phyloP scores from a whole-genome alignment of 805 yeast genomes.

The Torulaspora quercuum region DNA sequence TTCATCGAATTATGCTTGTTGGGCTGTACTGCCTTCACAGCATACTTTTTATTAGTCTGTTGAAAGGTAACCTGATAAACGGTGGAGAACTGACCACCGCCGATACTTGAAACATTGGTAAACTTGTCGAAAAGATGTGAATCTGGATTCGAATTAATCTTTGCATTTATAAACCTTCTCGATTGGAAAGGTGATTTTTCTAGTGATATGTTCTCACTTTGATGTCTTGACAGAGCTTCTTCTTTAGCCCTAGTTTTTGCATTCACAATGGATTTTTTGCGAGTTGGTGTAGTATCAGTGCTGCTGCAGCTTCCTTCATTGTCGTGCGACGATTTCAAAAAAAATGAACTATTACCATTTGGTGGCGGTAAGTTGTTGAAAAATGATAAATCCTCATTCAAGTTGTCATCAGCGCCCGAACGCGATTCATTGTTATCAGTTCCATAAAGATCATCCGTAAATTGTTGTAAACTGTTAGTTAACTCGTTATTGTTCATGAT shows the following conservation, averaged over 20 bases:
- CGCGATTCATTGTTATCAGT: slow-evolving; percentile 15
- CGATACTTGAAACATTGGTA: slow-evolving; percentile 64
- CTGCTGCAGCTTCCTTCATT: slow-evolving; percentile 12
- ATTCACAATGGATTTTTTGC: slow-evolving; percentile 21
- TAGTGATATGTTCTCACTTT: slow-evolving; percentile 17
- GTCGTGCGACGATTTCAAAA: slow-evolving; percentile 5
- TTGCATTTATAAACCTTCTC: slow-evolving; percentile 26
- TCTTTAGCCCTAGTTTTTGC: slow-evolving; percentile 11
- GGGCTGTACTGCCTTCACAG: slow-evolving; percentile 81
- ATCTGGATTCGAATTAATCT: slow-evolving; percentile 30
- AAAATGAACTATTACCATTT: slow-evolving; percentile 2
- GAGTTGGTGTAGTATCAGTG: slow-evolving; percentile 25
- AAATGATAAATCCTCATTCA: slow-evolving; percentile 14
- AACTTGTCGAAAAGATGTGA: slow-evolving; percentile 47
- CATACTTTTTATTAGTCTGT: slow-evolving; percentile 55
- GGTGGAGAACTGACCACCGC: slow-evolving; percentile 84
- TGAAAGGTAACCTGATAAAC: slow-evolving; percentile 80
- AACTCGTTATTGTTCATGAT: slow-evolving; percentile 32
- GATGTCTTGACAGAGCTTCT: not conserved
- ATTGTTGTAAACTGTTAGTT: slow-evolving; percentile 35
- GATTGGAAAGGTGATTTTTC: slow-evolving; percentile 21
- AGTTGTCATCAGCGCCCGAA: slow-evolving; percentile 6
- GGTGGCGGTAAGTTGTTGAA: slow-evolving; percentile 18
- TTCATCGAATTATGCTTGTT: slow-evolving; percentile 29
- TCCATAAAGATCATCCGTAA: slow-evolving; percentile 38